Evolutionary conservation across 2,329 filamentous ascomycete species (phyloP).

Genomic region (Nothopassalora personata): DNA sequence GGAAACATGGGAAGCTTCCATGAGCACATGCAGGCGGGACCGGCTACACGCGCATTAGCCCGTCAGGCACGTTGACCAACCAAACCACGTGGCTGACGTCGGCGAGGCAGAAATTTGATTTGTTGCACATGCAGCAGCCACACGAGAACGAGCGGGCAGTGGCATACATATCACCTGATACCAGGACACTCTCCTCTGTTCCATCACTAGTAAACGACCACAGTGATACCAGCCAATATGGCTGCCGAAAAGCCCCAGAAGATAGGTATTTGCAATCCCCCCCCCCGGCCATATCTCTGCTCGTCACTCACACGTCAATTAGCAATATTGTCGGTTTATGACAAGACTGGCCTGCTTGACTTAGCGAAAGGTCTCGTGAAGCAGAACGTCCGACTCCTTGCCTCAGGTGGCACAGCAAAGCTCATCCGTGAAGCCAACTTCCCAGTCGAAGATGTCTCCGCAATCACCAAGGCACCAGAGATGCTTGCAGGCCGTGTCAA

Average conservation of each 20-base stretch:
- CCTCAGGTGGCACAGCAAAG: conserved; percentile 89
- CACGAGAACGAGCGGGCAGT: background rate
- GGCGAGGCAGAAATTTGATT: background rate
- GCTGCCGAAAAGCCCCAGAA: conserved; percentile 22
- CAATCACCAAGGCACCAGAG: conserved; percentile 90
- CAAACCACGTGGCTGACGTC: background rate
- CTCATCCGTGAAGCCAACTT: conserved; percentile 97
- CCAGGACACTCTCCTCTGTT: background rate
- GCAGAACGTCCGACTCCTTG: conserved; percentile 86
- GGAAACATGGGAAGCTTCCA: background rate
- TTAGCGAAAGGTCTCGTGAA: conserved; percentile 84
- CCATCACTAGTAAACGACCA: background rate
- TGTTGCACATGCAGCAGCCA: background rate
- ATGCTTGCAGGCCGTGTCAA: conserved; percentile 92
- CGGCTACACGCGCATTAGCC: background rate
- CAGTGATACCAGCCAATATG: conserved; percentile 10
- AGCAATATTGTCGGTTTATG: conserved; percentile 95
- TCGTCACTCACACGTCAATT: background rate
- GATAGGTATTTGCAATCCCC: conserved; percentile 15
- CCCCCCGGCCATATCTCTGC: background rate
- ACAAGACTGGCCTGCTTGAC: conserved; percentile 94
- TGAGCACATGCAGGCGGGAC: background rate
- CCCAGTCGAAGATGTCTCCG: conserved; percentile 92
- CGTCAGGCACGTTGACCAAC: background rate
- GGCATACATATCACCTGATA: background rate